phyloP scores from a whole-genome alignment of 2,329 filamentous ascomycete genomes.

The Thielaviopsis punctulata region DNA sequence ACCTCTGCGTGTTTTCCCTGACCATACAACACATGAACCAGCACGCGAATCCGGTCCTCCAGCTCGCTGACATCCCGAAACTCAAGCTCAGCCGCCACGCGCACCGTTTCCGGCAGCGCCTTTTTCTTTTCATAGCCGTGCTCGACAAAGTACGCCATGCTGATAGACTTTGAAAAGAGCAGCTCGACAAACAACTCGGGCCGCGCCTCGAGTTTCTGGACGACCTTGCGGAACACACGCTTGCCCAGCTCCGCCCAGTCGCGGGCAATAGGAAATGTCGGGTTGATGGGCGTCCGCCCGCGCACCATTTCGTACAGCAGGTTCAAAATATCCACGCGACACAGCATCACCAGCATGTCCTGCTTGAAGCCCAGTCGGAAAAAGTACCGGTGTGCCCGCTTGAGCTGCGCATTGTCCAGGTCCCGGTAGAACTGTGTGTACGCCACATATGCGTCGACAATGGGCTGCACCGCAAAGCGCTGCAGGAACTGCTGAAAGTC shows the following conservation, averaged over 20 bases:
- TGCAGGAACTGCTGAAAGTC: constrained; percentile 73
- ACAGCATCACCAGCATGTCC: constrained; percentile 75
- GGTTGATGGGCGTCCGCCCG: constrained; percentile 61
- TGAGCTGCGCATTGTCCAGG: constrained; percentile 61
- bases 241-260: constrained; percentile 86
- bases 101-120: constrained; percentile 38
- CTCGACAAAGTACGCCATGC: constrained; percentile 73
- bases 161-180: constrained; percentile 81
- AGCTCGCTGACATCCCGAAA: constrained; percentile 55
- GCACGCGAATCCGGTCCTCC: constrained; percentile 60
- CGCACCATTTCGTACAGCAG: constrained; percentile 86
- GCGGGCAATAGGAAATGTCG: constrained; percentile 47
- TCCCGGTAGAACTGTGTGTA: constrained; percentile 71
- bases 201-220: constrained; percentile 70
- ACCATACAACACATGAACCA: constrained; percentile 63
- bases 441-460: constrained; percentile 73
- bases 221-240: constrained; percentile 65
- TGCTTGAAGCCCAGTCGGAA: constrained; percentile 92
- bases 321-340: constrained; percentile 76
- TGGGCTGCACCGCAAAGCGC: constrained; percentile 68
- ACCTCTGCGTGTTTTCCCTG: constrained; percentile 60
- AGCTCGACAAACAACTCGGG: constrained; percentile 80
- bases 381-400: constrained; percentile 84
- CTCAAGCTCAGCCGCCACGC: constrained; percentile 64
- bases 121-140: constrained; percentile 73